Conservation (phyloP, 805 yeast species). For the Pichia pseudocactophila region DNA sequence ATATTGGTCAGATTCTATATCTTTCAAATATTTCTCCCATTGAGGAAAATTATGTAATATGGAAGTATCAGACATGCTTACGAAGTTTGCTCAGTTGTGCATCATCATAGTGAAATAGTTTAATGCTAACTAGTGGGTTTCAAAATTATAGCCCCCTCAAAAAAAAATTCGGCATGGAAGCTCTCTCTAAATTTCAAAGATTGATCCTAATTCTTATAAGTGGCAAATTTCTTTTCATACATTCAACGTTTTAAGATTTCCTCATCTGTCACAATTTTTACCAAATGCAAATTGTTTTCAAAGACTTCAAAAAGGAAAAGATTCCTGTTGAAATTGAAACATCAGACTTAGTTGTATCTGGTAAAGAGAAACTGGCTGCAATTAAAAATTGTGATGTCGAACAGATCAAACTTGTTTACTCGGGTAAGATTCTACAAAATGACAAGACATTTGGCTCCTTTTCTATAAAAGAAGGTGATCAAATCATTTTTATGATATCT, state of each 20-base stretch:
- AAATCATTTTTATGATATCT: conserved; percentile 86
- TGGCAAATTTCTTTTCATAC: no score
- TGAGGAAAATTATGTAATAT: conserved; percentile 20
- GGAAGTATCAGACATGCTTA: conserved; percentile 3
- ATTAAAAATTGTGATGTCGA: conserved; percentile 59
- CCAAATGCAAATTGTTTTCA: conserved; percentile 81
- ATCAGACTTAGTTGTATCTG: conserved; percentile 54
- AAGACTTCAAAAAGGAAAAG: conserved; percentile 89
- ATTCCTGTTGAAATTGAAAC: conserved; percentile 71
- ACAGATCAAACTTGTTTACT: conserved; percentile 83
- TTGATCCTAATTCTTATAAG: no score
- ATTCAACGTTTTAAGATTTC: no score
- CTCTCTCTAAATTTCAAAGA: no score
- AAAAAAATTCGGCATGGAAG: no score
- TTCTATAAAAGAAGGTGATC: conserved; percentile 77
- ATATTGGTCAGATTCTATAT: conserved; percentile 17
- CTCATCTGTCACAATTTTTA: no score
- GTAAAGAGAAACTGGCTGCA: conserved; percentile 64
- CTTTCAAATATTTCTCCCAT: conserved; percentile 19
- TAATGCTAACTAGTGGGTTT: no score
- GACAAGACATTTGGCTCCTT: conserved; percentile 62
- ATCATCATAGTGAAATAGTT: no score
- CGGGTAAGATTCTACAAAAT: conserved; percentile 83
- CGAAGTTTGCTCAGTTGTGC: no score
- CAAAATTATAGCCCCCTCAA: no score